A percentile compares a stretch with the other conserved stretches of the same genome.
These are phyloP conservation scores for Trametes cubensis DNA, from an alignment of 768 basidiomycete species.

Conservation along the genomic window DNA sequence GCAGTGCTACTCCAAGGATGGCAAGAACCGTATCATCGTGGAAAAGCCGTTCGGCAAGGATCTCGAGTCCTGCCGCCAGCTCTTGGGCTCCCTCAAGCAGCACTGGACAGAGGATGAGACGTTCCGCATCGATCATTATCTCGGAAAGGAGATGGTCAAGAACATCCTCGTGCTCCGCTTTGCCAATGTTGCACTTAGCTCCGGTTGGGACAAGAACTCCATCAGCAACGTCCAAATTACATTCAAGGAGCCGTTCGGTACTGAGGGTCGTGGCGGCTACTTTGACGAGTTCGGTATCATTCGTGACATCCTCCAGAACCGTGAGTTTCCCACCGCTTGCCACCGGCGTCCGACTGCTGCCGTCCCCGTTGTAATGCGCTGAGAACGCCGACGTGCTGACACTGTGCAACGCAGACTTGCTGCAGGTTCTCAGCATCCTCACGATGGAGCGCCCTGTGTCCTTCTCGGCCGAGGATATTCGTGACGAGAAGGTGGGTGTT, in stretches of 20 bases:
- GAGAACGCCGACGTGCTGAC: slow-evolving; percentile 1
- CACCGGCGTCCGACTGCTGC: background rate
- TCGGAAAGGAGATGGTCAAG: slow-evolving; percentile 99
- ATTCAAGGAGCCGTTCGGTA: slow-evolving; percentile 99
- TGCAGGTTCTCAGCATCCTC: slow-evolving; percentile 92
- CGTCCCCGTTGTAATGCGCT: background rate
- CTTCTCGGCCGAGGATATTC: slow-evolving; percentile 95
- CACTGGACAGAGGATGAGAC: slow-evolving; percentile 97
- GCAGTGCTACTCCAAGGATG: slow-evolving; percentile 72
- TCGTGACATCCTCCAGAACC: slow-evolving; percentile 96
- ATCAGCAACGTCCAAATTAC: slow-evolving; percentile 98
- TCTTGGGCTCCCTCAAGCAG: slow-evolving; percentile 77
- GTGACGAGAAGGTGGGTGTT: slow-evolving; percentile 87
- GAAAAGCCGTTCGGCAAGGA: slow-evolving; percentile 99
- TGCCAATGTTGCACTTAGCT: slow-evolving; percentile 87
- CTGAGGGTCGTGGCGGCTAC: slow-evolving; percentile 99
- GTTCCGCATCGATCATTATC: slow-evolving; percentile 98
- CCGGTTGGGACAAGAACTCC: slow-evolving; percentile 94
- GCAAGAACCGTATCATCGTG: slow-evolving; percentile 90
- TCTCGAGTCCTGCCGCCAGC: slow-evolving; percentile 76
- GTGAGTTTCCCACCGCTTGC: slow-evolving; percentile 52
- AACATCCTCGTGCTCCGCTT: slow-evolving; percentile 95
- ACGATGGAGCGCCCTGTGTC: slow-evolving; percentile 99
- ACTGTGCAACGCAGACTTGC: slow-evolving; percentile 60
- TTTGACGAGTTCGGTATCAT: slow-evolving; percentile 99